phyloP scores from a whole-genome alignment of 2,329 filamentous ascomycete genomes.

The Calonectria pseudoturangicola region DNA sequence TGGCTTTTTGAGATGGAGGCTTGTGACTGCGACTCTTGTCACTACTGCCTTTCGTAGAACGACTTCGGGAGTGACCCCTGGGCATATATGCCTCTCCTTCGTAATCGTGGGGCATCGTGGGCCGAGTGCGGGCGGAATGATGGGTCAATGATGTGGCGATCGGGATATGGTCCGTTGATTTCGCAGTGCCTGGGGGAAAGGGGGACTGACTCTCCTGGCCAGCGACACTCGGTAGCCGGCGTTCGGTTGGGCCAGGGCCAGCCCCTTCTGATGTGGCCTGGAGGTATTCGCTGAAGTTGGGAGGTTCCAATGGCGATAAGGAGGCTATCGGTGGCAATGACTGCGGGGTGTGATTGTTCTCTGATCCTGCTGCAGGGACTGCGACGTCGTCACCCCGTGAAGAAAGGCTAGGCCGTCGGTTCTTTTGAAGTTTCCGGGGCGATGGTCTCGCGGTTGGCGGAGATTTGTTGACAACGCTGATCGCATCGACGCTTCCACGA shows the following conservation, averaged over 20 bases:
- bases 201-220: slow-evolving; percentile 56
- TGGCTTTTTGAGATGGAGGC: slow-evolving; percentile 89
- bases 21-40: slow-evolving; percentile 60
- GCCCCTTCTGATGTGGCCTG: slow-evolving; percentile 50
- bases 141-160: slow-evolving; percentile 46
- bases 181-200: slow-evolving; percentile 41
- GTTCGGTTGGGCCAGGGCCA: slow-evolving; percentile 54
- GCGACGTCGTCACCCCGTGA: slow-evolving; percentile 42
- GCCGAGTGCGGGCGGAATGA: slow-evolving; percentile 37
- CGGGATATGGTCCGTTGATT: slow-evolving; percentile 43
- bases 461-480: slow-evolving; percentile 57
- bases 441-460: slow-evolving; percentile 56
- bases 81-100: slow-evolving; percentile 54
- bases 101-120: slow-evolving; percentile 58
- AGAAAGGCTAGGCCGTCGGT: slow-evolving; percentile 57
- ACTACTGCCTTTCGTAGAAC: slow-evolving; percentile 58
- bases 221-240: slow-evolving; percentile 49
- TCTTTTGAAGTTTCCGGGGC: slow-evolving; percentile 63
- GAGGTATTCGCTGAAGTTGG: slow-evolving; percentile 48
- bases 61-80: slow-evolving; percentile 58
- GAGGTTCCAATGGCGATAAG: slow-evolving; percentile 51
- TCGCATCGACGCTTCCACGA: slow-evolving; percentile 67
- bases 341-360: slow-evolving; percentile 43
- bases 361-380: slow-evolving; percentile 33
- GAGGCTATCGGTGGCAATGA: slow-evolving; percentile 53